These are phyloP conservation scores for Luffa aegyptiaca DNA, from an alignment of 306 rosid species.

Conservation along the genomic window DNA sequence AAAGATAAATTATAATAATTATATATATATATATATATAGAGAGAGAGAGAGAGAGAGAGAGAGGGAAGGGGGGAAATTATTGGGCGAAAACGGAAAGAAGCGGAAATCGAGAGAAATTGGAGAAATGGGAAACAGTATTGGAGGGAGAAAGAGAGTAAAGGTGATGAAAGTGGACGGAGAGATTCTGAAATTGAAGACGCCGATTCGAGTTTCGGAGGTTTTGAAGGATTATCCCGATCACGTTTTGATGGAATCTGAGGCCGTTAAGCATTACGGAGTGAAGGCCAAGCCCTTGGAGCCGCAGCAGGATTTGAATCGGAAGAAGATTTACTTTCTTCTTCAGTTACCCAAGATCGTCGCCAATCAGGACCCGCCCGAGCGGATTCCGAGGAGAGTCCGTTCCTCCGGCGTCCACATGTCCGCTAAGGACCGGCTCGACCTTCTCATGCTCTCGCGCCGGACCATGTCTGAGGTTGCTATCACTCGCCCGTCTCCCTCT, in stretches of 20 bases:
- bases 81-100: background rate
- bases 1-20: background rate
- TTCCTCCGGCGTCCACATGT: constrained; percentile 44
- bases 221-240: constrained; percentile 50
- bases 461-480: constrained; percentile 48
- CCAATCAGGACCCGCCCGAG: background rate
- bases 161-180: constrained; percentile 76
- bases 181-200: constrained; percentile 50
- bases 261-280: constrained; percentile 57
- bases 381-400: constrained; percentile 34
- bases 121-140: constrained; percentile 61
- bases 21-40: no score
- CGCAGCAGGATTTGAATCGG: constrained; percentile 43
- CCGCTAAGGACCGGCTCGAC: constrained; percentile 76
- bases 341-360: constrained; percentile 30
- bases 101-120: background rate
- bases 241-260: constrained; percentile 51
- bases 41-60: background rate
- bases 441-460: constrained; percentile 70
- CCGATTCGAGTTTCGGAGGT: constrained; percentile 52
- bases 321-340: constrained; percentile 51
- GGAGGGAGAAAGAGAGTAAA: constrained; percentile 56
- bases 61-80: background rate
- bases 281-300: constrained; percentile 63
- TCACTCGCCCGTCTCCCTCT: background rate